Evolutionary conservation across 495 filamentous ascomycete species (phyloP).

Genomic region (Lasiosphaeris hirsuta): DNA sequence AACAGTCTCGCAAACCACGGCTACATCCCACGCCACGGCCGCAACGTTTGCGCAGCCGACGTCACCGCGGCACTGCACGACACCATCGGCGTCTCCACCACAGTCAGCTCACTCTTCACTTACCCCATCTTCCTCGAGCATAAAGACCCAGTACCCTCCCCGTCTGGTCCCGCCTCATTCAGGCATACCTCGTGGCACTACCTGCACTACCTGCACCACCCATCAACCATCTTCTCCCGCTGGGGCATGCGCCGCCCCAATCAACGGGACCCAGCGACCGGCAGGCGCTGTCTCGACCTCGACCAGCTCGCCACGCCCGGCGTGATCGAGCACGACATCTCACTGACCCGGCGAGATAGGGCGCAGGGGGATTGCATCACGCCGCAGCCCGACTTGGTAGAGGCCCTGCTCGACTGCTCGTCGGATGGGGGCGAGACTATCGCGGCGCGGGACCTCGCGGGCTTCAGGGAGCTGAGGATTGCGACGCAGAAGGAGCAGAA

Average conservation of each 20-base stretch:
- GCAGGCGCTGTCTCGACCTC: conserved; percentile 22
- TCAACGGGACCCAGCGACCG: conserved; percentile 18
- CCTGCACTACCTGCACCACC: conserved; percentile 1
- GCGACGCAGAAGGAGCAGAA: conserved; percentile 23
- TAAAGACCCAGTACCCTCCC: neutral
- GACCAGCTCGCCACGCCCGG: conserved; percentile 29
- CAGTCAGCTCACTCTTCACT: conserved; percentile 16
- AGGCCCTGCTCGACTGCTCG: conserved; percentile 14
- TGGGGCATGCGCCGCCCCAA: conserved; percentile 22
- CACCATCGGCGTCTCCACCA: conserved; percentile 16
- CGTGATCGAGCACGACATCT: conserved; percentile 37
- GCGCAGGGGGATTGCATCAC: conserved; percentile 25
- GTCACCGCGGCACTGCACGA: conserved; percentile 14
- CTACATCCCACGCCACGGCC: conserved; percentile 36
- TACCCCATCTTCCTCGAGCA: conserved; percentile 25
- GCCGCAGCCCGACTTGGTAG: conserved; percentile 21
- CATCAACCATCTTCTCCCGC: conserved; percentile 1
- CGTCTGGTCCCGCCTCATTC: neutral
- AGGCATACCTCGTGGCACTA: neutral
- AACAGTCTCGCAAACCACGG: conserved; percentile 40
- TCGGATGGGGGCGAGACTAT: conserved; percentile 18
- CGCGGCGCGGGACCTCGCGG: conserved; percentile 20
- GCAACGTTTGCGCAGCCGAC: conserved; percentile 27
- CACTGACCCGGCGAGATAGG: conserved; percentile 28
- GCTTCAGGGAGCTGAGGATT: conserved; percentile 12